Conservation (phyloP, 2,329 filamentous ascomycete genomes). For the Alternaria infectoria region DNA sequence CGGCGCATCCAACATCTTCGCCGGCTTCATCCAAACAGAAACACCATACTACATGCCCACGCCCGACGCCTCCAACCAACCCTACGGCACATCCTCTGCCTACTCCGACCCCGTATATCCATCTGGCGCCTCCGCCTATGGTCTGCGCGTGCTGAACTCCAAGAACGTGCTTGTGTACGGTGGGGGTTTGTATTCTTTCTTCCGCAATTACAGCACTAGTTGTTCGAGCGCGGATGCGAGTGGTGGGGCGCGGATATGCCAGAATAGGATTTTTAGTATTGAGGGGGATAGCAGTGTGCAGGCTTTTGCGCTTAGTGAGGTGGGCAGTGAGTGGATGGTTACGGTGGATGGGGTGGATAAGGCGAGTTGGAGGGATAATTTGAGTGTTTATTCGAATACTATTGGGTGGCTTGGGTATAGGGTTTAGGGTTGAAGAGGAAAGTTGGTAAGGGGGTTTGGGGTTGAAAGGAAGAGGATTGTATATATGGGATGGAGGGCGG, state of each 20-base stretch:
- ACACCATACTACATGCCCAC: constrained; percentile 86
- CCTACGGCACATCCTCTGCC: constrained; percentile 61
- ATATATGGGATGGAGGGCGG: not conserved
- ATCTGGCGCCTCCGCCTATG: constrained; percentile 61
- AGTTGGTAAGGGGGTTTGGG: not conserved
- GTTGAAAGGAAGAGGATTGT: not conserved
- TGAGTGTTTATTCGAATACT: constrained; percentile 48
- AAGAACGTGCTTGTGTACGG: constrained; percentile 66
- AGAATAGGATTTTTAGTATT: constrained; percentile 58
- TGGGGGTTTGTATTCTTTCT: constrained; percentile 73
- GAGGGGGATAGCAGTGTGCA: constrained; percentile 50
- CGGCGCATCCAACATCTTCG: constrained; percentile 79
- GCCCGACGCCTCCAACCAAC: constrained; percentile 69
- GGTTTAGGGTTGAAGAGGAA: constrained; percentile 14
- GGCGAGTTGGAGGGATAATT: constrained; percentile 56
- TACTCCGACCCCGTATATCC: constrained; percentile 75
- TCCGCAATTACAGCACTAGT: constrained; percentile 63
- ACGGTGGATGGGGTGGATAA: constrained; percentile 52
- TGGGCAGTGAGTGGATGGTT: constrained; percentile 57
- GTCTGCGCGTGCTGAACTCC: constrained; percentile 66
- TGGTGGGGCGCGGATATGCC: constrained; percentile 52
- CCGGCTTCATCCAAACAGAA: constrained; percentile 86
- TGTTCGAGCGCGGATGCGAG: constrained; percentile 34
- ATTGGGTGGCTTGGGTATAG: constrained; percentile 46
- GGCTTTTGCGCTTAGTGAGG: constrained; percentile 58